Base-by-base conservation (phyloP, 176 grass and related monocot species). In the Thinopyrum elongatum region DNA sequence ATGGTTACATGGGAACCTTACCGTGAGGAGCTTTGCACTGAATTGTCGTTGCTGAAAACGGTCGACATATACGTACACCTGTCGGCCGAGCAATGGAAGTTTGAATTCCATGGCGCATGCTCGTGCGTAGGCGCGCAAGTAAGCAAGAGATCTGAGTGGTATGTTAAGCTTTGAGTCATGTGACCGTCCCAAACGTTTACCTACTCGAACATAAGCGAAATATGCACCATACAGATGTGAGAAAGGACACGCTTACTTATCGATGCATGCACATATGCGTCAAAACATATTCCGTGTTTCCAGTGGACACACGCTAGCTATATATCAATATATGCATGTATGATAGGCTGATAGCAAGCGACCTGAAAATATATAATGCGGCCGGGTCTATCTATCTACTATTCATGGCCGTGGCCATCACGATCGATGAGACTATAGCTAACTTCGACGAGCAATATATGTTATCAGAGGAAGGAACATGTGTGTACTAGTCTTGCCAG, bases 21-120 rank as follows among this genome's bases (percentile, higher is more conserved):
- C 46, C 55, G 55, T 64, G 17, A 78, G 79, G 42, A 82, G 64
- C 17, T 41, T 86, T 6, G 51, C 78, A 55, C 38, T 75, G 79
- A 90, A 82, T 78, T 1, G 13, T 57, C 38, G 1, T 64, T 86
- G 79, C 88, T 1, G 13, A 42, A 72, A 70, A 46, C 12, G 41
- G 12, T 46, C 5, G 51, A 65, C 29, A 33, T n/a, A 33, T 64
- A 10, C 3, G 36, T 81, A 77, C 65, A 86, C 79, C 70, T 86
- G 72, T 72, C 65, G 25, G 72, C 17, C 19, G 12, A 58, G 53
- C 25, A 22, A 72, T 30, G 51, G 57, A 57, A 71, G 23, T 78
- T 86, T 77, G 78, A 86, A 64, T 76, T 64, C 7, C 64, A 60
- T 66, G 25, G 39, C 8, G 53, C 23, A 47, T 58, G 42, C 25